Evolutionary conservation across 192 early-diverging fungal species (phyloP).

Genomic region (Oehlia diaphana): DNA sequence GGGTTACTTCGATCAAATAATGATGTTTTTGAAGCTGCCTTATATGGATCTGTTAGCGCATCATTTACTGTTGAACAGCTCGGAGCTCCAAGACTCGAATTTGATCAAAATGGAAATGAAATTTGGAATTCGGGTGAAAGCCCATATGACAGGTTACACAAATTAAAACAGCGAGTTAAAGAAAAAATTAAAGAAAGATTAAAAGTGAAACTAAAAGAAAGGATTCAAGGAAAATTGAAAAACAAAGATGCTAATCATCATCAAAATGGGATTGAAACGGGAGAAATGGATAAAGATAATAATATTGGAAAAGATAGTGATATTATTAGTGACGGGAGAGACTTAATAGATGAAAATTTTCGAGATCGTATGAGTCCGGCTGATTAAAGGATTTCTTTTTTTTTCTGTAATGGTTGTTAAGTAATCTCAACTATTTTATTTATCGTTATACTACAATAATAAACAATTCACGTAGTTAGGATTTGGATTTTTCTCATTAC

Average conservation of each 20-base stretch:
- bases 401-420: background rate
- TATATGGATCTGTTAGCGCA: conserved; percentile 43
- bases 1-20: conserved; percentile 35
- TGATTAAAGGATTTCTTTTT: background rate
- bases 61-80: conserved; percentile 47
- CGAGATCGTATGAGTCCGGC: background rate
- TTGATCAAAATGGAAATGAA: conserved; percentile 26
- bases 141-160: conserved; percentile 6
- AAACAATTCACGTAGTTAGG: no score
- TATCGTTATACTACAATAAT: no score
- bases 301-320: background rate
- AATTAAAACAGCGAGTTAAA: conserved; percentile 6
- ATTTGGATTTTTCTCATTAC: no score
- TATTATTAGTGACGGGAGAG: background rate
- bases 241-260: background rate
- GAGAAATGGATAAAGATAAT: background rate
- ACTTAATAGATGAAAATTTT: background rate
- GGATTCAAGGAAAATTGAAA: conserved; percentile 10
- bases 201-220: conserved; percentile 13
- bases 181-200: conserved; percentile 10
- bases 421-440: no score
- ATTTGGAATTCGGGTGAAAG: conserved; percentile 31
- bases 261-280: background rate
- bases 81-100: conserved; percentile 33
- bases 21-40: conserved; percentile 35